Evolutionary conservation across 441 rosid species (phyloP), one percentile per base, ranked within the genome.

Genomic region (Hypseocharis bilobata): DNA sequence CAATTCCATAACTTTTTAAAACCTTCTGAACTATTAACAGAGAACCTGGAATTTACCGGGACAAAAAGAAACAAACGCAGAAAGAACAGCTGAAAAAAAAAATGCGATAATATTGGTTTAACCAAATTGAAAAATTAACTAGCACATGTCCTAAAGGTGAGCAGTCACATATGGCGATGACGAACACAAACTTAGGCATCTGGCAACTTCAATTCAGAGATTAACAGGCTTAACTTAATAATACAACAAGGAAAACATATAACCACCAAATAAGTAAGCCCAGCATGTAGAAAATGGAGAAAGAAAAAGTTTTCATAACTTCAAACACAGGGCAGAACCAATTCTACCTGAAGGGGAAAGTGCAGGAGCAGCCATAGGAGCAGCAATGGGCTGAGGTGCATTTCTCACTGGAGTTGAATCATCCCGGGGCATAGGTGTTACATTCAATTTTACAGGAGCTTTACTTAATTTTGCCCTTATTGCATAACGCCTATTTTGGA

Each of bases 401-500:
- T 74, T 83, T 77, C 83, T 88, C 67, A 77, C 74, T 40, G 79
- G 84, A 72, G 80, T 73, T 11, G 81, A 51, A 74, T 86, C 97
- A 55, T 85, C 91, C 49, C 83, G 84, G 3, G 81, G 79, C 88
- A 83, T 70, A 63, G 89, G 86, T 61, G 92, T 73, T 55, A 86
- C 84, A 75, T 81, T 77, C 65, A 93, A 83, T 78, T 93, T 93
- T 65, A 81, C 91, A 13, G 97, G 96, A 72, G 83, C 66, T 84
- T 85, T 93, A 67, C 75, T 83, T 42, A 90, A 72, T 80, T 84
- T 93, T 42, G 97, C 95, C 72, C 99, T 81, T 63, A 91, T 74
- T 40, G 99, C 92, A 82, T 91, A 93, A 29, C 99, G 86, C 80
- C 81, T 91, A 74, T 93, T 93, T 76, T 93, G 99, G 79, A 93